Base-by-base conservation (phyloP, 192 early-diverging fungal genomes). In the Coemansia asiatica region DNA sequence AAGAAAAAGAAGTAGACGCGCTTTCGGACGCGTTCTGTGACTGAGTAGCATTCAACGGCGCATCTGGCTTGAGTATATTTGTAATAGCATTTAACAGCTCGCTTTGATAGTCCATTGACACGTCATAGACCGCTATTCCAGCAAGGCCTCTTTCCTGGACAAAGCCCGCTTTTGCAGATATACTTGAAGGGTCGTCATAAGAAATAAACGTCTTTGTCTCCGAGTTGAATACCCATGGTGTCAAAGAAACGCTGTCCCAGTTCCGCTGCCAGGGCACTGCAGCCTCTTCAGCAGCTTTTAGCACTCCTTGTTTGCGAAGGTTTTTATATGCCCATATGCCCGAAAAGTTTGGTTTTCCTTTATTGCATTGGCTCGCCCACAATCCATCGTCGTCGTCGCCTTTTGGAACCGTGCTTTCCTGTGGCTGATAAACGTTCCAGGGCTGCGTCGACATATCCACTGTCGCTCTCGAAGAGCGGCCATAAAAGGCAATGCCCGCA, bases 171-270 rank as follows among this genome's bases (percentile, higher is more conserved):
- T 94, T 94, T 58, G 79, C 75, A 8, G 74, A 57, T 10, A 94
- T 49, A 19, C 89, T 90, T 15, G 75, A 53, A 22, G 83, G 75
- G 62, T 94, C 92, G 67, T 94, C 92, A 67, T 94, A 94, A 1
- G 89, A 90, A 38, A 94, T 86, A 62, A 86, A 93, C 13, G 75
- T 72, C 36, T 89, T 89, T 21, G 68, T 74, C 0, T 67, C 54
- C 0, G 83, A 65, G 38, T 88, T 85, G 66, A 83, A 86, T 36
- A 79, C 51, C 79, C 86, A 85, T 61, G 86, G 86, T 23, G 82
- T 83, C 59, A 88, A 49, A 38, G 86, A 72, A 33, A 77, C 29
- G 48, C 75, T 66, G 71, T 89, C 86, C 85, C 84, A 87, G 50
- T 80, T 62, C 2, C 83, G 75, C 38, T 53, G 60, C 88, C 88